Conservation (phyloP, 1,284 basidiomycete genomes). For the Sporisorium reilianum region DNA sequence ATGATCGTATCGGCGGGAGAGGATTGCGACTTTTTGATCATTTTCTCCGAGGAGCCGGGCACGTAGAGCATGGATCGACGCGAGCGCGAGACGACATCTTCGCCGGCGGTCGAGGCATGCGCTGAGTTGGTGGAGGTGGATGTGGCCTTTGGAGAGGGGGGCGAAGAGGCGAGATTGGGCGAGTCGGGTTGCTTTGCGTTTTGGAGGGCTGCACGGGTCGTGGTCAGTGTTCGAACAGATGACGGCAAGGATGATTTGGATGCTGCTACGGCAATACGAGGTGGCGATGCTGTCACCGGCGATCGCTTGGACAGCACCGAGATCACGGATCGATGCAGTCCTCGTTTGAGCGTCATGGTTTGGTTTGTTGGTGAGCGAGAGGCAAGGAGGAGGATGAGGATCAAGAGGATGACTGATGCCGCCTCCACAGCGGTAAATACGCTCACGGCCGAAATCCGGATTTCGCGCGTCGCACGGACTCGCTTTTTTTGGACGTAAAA, state of each 20-base stretch:
- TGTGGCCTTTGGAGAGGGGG: neutral
- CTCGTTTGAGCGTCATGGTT: constrained; percentile 15
- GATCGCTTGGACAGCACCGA: constrained; percentile 11
- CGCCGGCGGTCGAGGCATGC: neutral
- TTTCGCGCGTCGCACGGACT: too few species aligned
- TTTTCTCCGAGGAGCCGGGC: constrained; percentile 64
- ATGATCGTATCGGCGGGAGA: constrained; percentile 61
- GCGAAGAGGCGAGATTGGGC: neutral
- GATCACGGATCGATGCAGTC: constrained; percentile 9
- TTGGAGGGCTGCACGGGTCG: neutral
- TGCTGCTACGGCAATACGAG: neutral
- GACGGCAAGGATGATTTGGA: neutral
- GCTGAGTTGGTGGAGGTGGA: neutral
- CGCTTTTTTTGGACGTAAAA: too few species aligned
- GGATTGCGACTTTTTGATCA: constrained; percentile 61
- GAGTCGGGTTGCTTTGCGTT: constrained; percentile 11
- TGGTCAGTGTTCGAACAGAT: neutral
- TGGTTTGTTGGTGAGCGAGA: neutral
- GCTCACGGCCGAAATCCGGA: too few species aligned
- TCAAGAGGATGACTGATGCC: too few species aligned
- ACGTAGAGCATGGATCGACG: constrained; percentile 62
- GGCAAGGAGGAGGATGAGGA: neutral
- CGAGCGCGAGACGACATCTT: constrained; percentile 27
- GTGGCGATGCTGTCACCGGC: neutral
- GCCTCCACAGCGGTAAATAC: too few species aligned